A percentile compares a stretch with the other conserved stretches of the same genome.
Evolutionary conservation across 192 early-diverging fungal species (phyloP).

Genomic region (Backusella sp.): DNA sequence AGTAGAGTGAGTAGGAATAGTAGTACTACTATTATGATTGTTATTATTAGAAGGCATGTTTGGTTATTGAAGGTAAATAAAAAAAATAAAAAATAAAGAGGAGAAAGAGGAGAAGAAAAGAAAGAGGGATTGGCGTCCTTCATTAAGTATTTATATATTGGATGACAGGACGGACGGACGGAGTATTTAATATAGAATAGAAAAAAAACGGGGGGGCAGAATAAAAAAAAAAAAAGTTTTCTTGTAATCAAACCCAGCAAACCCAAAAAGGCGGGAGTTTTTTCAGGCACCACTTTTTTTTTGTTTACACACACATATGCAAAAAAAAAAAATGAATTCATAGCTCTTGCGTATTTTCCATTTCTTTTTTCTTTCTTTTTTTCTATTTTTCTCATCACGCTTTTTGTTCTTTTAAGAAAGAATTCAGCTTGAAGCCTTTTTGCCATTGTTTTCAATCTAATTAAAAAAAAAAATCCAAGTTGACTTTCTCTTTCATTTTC

Average conservation of each 20-base stretch:
- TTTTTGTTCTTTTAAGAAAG: neutral
- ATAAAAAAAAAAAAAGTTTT: neutral
- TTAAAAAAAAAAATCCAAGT: too few species aligned
- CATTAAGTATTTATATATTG: neutral
- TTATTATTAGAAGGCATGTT: neutral
- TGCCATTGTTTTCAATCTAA: neutral
- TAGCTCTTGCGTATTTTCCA: neutral
- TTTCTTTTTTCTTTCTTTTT: neutral
- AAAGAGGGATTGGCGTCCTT: neutral
- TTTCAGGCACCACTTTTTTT: slow-evolving; percentile 15
- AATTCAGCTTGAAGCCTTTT: neutral
- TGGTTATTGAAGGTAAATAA: neutral
- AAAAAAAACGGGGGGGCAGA: neutral
- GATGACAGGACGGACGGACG: neutral
- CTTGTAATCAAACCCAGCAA: neutral
- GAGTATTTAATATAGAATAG: neutral
- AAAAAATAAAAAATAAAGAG: neutral
- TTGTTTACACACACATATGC: neutral
- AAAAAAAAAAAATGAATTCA: neutral
- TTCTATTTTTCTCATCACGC: neutral
- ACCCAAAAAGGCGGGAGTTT: slow-evolving; percentile 8
- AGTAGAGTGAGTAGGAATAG: neutral
- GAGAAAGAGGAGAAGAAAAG: neutral
- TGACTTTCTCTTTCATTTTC: neutral
- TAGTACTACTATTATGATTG: neutral